phyloP scores from a whole-genome alignment of 2,329 filamentous ascomycete genomes.

The Salinomyces thailandicus region DNA sequence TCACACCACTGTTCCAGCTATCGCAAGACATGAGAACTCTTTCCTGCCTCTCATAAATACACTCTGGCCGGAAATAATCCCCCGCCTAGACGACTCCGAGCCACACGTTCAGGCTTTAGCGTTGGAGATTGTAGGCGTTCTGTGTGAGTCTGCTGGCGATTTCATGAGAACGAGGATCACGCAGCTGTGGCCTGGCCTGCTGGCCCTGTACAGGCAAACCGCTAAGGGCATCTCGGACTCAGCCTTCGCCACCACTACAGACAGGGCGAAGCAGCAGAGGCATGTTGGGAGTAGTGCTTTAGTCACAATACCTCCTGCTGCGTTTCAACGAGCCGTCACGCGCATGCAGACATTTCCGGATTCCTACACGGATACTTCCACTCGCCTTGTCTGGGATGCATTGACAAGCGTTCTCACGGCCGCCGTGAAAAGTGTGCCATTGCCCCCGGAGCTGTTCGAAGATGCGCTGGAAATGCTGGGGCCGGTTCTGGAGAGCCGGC shows the following conservation, averaged over 20 bases:
- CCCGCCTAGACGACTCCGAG: conserved; percentile 56
- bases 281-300: not conserved
- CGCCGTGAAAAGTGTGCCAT: conserved; percentile 50
- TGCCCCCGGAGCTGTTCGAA: conserved; percentile 63
- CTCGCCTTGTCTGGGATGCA: conserved; percentile 54
- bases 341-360: conserved; percentile 12
- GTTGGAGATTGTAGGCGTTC: conserved; percentile 54
- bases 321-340: conserved; percentile 8
- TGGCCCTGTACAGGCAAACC: conserved; percentile 14
- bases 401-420: conserved; percentile 48
- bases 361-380: conserved; percentile 45
- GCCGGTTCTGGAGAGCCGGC: conserved; percentile 21
- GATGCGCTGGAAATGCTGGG: conserved; percentile 55
- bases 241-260: not conserved
- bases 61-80: conserved; percentile 73
- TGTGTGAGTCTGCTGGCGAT: conserved; percentile 65
- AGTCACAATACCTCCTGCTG: not conserved
- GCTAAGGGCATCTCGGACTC: conserved; percentile 1
- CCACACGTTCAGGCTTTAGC: conserved; percentile 60
- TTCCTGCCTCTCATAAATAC: conserved; percentile 85
- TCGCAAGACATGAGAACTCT: conserved; percentile 66
- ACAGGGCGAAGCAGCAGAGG: not conserved
- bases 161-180: conserved; percentile 71
- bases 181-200: conserved; percentile 51
- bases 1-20: conserved; percentile 56